phyloP scores from a whole-genome alignment of 1,284 basidiomycete species.

The Melampsora larici-populina region DNA sequence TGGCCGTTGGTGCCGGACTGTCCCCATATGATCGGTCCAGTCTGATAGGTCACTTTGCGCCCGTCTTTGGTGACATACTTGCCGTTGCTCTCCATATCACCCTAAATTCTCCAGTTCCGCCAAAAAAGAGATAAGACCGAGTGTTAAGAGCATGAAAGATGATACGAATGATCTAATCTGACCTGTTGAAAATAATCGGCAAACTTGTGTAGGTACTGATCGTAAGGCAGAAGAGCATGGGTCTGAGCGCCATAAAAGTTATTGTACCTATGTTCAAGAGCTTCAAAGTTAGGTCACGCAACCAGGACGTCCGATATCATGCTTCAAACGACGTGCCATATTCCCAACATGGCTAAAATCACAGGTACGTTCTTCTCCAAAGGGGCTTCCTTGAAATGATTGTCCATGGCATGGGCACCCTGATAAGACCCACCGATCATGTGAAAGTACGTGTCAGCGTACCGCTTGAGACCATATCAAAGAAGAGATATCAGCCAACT shows the following conservation, averaged over 20 bases:
- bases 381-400: slow-evolving; percentile 84
- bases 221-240: slow-evolving; percentile 90
- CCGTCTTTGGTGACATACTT: slow-evolving; percentile 94
- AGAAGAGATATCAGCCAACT: neutral
- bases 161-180: slow-evolving; percentile 23
- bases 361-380: slow-evolving; percentile 91
- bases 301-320: slow-evolving; percentile 61
- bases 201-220: slow-evolving; percentile 98
- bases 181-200: slow-evolving; percentile 99
- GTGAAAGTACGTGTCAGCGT: neutral
- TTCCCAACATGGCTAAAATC: slow-evolving; percentile 80
- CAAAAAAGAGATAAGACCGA: neutral
- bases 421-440: slow-evolving; percentile 45
- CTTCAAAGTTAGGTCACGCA: slow-evolving; percentile 58
- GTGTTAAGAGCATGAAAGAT: neutral
- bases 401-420: slow-evolving; percentile 96
- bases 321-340: slow-evolving; percentile 81
- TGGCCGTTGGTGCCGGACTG: slow-evolving; percentile 88
- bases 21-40: slow-evolving; percentile 98
- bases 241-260: slow-evolving; percentile 68
- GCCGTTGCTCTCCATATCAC: slow-evolving; percentile 99
- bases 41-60: slow-evolving; percentile 88
- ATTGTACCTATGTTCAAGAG: slow-evolving; percentile 9
- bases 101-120: slow-evolving; percentile 54
- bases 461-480: neutral